Evolutionary conservation across 768 basidiomycete species (phyloP).

Genomic region (Psilocybe azurescens): DNA sequence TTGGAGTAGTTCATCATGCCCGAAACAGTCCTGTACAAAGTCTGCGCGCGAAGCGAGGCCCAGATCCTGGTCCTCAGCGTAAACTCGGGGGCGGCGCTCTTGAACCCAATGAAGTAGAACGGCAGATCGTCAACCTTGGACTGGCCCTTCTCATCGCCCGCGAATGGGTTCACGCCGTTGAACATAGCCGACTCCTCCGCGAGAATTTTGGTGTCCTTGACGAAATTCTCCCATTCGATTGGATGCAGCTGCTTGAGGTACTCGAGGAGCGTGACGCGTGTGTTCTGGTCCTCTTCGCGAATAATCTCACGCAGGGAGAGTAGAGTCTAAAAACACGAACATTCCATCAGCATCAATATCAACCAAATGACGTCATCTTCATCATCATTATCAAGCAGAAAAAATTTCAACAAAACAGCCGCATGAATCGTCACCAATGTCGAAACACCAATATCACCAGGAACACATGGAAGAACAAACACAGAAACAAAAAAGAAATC

Average conservation of each 20-base stretch:
- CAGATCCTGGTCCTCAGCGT: constrained; percentile 98
- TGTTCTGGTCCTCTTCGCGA: constrained; percentile 96
- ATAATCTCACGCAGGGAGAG: constrained; percentile 98
- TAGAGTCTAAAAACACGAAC: constrained; percentile 65
- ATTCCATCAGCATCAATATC: constrained; percentile 10
- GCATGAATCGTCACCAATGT: neutral
- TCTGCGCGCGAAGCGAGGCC: constrained; percentile 98
- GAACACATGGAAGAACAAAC: neutral
- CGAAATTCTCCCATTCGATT: constrained; percentile 99
- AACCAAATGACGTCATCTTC: neutral
- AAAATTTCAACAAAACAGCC: neutral
- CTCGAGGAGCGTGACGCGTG: constrained; percentile 95
- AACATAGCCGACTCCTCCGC: constrained; percentile 94
- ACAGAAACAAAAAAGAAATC: neutral
- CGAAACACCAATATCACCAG: neutral
- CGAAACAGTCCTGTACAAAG: constrained; percentile 96
- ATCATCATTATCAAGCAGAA: neutral
- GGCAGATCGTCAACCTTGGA: constrained; percentile 92
- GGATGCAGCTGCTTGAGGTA: constrained; percentile 99
- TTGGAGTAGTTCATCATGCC: constrained; percentile 99
- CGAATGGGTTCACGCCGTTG: constrained; percentile 72
- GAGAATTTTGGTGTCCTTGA: constrained; percentile 98
- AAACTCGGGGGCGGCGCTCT: constrained; percentile 97
- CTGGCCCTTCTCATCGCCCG: constrained; percentile 79
- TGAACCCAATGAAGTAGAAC: constrained; percentile 99